Conservation (phyloP, 257 asterid genomes). For the Scutellaria baicalensis region DNA sequence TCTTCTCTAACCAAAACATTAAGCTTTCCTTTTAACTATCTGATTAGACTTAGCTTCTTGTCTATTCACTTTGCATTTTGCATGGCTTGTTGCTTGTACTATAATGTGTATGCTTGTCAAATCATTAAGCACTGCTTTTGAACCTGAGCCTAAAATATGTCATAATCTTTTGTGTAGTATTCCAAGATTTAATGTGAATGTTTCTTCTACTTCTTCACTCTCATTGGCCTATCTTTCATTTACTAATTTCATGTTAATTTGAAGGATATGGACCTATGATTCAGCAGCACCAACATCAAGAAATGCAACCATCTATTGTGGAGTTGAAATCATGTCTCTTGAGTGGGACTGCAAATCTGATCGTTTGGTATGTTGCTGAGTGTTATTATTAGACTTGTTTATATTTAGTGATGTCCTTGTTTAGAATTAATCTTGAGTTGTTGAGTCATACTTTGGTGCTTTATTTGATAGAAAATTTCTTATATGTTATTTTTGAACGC, state of each 20-base stretch:
- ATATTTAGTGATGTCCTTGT: conserved; percentile 1
- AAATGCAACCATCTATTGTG: conserved; percentile 96
- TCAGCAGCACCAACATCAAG: conserved; percentile 74
- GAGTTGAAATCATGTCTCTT: conserved; percentile 92
- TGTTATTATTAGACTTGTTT: neutral
- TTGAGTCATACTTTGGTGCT: too few species aligned
- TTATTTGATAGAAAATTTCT: too few species aligned
- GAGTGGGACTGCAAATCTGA: conserved; percentile 99
- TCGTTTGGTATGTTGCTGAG: conserved; percentile 63
- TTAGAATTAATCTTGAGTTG: conserved; percentile 3
- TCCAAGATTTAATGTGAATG: neutral
- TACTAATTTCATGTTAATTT: conserved; percentile 18
- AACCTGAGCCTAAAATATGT: neutral
- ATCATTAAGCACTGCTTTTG: neutral
- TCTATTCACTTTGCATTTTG: too few species aligned
- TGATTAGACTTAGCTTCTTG: too few species aligned
- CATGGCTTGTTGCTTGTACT: too few species aligned
- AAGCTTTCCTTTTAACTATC: neutral
- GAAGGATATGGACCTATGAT: conserved; percentile 96
- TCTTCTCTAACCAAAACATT: neutral
- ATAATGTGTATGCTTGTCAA: neutral
- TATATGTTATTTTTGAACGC: too few species aligned
- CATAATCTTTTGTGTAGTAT: neutral
- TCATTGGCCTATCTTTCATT: neutral
- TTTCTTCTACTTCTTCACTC: neutral